Percentiles rank a stretch among this genome's conserved stretches.
Conservation (phyloP, 2,329 filamentous ascomycete genomes). For the Hypoxylon sp. region DNA sequence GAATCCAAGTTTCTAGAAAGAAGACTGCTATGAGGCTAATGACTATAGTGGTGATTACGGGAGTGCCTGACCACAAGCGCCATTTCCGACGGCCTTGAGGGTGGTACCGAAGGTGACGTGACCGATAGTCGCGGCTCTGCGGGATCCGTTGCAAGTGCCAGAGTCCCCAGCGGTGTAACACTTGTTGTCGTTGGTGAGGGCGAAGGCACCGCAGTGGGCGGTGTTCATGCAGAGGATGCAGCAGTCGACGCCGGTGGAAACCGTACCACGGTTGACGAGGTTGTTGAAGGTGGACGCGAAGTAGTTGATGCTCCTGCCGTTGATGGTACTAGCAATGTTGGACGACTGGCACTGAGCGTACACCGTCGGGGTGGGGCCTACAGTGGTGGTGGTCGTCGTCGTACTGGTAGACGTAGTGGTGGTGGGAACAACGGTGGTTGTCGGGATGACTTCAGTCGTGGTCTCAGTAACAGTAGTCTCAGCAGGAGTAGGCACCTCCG, state of each 20-base stretch:
- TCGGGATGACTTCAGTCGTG: conserved; percentile 21
- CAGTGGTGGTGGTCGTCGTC: conserved; percentile 17
- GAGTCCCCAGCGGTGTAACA: conserved; percentile 23
- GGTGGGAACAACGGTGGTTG: conserved; percentile 14
- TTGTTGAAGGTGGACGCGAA: not conserved
- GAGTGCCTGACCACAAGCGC: conserved; percentile 29
- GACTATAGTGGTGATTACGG: not conserved
- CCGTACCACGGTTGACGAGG: conserved; percentile 8
- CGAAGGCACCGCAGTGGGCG: conserved; percentile 26
- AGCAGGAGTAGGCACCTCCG: conserved; percentile 19
- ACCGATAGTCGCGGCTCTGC: conserved; percentile 15
- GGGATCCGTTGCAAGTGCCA: conserved; percentile 13
- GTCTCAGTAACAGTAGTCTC: conserved; percentile 11
- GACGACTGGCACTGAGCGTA: conserved; percentile 21
- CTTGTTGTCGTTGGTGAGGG: not conserved
- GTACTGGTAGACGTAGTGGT: conserved; percentile 12
- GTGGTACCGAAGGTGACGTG: not conserved
- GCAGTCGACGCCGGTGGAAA: conserved; percentile 18
- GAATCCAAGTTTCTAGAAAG: not conserved
- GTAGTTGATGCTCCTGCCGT: conserved; percentile 27
- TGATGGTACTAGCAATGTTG: conserved; percentile 26
- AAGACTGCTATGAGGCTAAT: not conserved
- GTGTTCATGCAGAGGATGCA: conserved; percentile 18
- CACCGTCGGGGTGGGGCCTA: conserved; percentile 25
- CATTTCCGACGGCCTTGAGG: conserved; percentile 21